These are phyloP conservation scores for Rhodomyrtus psidioides DNA, from an alignment of 441 rosid genomes.

Conservation along the genomic window DNA sequence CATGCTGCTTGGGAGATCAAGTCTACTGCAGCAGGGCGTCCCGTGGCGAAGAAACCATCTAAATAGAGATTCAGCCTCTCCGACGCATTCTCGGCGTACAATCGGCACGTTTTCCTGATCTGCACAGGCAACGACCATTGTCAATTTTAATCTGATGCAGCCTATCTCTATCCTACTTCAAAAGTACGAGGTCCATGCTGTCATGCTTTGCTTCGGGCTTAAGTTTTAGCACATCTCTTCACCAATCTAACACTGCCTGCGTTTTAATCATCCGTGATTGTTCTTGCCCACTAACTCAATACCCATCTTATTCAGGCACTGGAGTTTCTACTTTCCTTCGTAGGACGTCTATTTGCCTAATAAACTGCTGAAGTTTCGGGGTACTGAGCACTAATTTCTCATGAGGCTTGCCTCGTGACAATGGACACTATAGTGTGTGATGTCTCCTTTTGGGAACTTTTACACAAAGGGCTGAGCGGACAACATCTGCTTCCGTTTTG, in stretches of 20 bases:
- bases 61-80: constrained; percentile 45
- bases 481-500: neutral
- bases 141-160: neutral
- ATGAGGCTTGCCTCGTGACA: neutral
- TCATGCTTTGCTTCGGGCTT: neutral
- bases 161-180: neutral
- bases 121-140: constrained; percentile 8
- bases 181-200: neutral
- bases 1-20: constrained; percentile 27
- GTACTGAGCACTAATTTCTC: neutral
- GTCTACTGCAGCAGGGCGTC: constrained; percentile 33
- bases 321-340: neutral
- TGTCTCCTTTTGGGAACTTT: neutral
- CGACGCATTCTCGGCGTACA: constrained; percentile 52
- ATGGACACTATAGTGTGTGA: neutral
- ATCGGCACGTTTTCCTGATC: constrained; percentile 32
- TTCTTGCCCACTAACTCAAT: neutral
- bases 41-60: constrained; percentile 42
- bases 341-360: neutral
- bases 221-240: neutral
- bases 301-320: neutral
- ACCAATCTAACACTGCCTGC: neutral
- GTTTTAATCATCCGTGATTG: neutral
- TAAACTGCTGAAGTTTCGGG: neutral
- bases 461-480: neutral